Percentiles rank a stretch among this genome's conserved stretches.
phyloP scores from a whole-genome alignment of 2,329 filamentous ascomycete genomes.

The Neurospora sp. region DNA sequence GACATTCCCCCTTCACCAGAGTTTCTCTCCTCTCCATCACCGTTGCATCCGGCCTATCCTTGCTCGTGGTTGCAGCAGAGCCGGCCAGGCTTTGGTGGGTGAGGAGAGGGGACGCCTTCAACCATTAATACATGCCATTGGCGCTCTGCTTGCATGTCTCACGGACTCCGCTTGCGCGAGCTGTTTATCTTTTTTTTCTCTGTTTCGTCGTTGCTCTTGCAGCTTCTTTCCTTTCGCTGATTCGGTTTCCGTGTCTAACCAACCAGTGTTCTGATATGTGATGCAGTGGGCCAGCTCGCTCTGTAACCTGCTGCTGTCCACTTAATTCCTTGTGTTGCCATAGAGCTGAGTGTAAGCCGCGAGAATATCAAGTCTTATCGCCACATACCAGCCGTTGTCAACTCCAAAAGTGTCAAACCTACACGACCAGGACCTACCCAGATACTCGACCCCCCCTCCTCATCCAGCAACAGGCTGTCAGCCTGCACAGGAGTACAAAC shows the following conservation, averaged over 20 bases:
- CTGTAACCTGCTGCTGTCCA: conserved; percentile 10
- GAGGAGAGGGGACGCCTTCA: neutral
- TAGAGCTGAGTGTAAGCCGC: conserved; percentile 16
- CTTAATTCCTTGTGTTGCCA: conserved; percentile 9
- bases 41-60: conserved; percentile 20
- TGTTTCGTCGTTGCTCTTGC: conserved; percentile 1
- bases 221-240: conserved; percentile 1
- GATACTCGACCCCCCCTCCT: neutral
- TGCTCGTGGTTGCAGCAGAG: conserved; percentile 18
- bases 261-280: conserved; percentile 22
- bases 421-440: conserved; percentile 1
- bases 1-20: conserved; percentile 3
- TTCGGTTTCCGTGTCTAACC: conserved; percentile 16
- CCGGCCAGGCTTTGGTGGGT: neutral
- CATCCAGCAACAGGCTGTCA: neutral
- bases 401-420: neutral
- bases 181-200: conserved; percentile 10
- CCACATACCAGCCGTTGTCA: neutral
- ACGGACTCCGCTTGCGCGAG: conserved; percentile 4
- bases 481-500: neutral
- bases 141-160: conserved; percentile 10
- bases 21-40: conserved; percentile 16
- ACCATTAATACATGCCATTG: conserved; percentile 18
- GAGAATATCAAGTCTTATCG: neutral
- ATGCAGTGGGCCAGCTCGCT: conserved; percentile 22